Percentiles rank a stretch among this genome's conserved stretches.
Conservation (phyloP, 768 basidiomycete species). For the Thelephora aurantiotincta region DNA sequence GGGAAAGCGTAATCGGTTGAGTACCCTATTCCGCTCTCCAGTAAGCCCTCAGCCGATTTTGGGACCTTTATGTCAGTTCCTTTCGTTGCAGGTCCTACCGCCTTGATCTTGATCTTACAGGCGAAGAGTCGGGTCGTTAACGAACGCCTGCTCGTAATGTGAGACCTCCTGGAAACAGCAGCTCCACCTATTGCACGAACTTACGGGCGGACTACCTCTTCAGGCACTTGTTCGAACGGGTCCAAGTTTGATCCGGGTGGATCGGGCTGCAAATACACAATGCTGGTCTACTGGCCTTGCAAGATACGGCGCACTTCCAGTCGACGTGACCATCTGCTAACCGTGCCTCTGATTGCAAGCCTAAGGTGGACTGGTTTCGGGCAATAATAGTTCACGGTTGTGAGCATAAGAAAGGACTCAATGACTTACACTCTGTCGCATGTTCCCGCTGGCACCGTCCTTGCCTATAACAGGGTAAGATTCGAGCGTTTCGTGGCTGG, state of each 20-base stretch:
- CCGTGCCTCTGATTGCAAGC: constrained; percentile 16
- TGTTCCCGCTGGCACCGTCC: constrained; percentile 41
- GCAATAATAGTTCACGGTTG: constrained; percentile 35
- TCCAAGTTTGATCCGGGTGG: constrained; percentile 42
- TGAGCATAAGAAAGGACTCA: constrained; percentile 27
- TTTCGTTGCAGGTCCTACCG: constrained; percentile 30
- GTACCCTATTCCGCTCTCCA: constrained; percentile 10
- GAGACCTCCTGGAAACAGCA: constrained; percentile 30
- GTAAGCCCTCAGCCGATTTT: constrained; percentile 8
- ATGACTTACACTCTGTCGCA: constrained; percentile 37
- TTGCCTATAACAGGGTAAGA: constrained; percentile 28
- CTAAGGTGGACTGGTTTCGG: constrained; percentile 12
- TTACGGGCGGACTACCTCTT: constrained; percentile 34
- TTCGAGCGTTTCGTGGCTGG: background rate
- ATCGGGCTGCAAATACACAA: constrained; percentile 37
- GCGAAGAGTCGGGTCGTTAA: constrained; percentile 22
- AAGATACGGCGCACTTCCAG: constrained; percentile 47
- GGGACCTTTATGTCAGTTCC: constrained; percentile 18
- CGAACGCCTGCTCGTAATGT: background rate
- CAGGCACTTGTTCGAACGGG: constrained; percentile 41
- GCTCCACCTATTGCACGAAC: constrained; percentile 26
- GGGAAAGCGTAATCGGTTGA: constrained; percentile 24
- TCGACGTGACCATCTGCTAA: constrained; percentile 23
- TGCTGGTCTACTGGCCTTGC: constrained; percentile 41
- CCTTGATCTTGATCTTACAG: constrained; percentile 28